Base-by-base conservation (phyloP, 164 flowering plant species). In the Chloranthus sessilifolius region DNA sequence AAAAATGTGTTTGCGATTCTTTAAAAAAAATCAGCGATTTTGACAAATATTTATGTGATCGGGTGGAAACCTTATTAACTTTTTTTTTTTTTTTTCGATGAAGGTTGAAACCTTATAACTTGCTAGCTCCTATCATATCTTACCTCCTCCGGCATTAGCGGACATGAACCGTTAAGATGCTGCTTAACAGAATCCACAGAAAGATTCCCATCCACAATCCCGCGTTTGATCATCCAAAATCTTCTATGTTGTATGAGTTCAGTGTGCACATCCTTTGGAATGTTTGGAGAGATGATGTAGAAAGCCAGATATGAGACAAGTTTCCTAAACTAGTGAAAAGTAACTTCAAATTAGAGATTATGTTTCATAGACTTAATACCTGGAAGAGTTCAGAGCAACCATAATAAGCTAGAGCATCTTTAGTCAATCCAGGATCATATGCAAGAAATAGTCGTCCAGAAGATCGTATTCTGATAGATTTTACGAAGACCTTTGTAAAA, bases 321-420 rank as follows among this genome's bases (percentile, higher is more conserved):
- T 48, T 47, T 47, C 14, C n/a, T n/a, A n/a, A n/a, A n/a, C n/a
- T n/a, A n/a, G n/a, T n/a, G n/a, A n/a, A n/a, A n/a, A n/a, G n/a
- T n/a, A n/a, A 23, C 14, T 19, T n/a, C 24, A 17, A 50, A 51
- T n/a, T 25, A 38, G 1, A 16, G 7, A 50, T 25, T 45, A 62
- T 43, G 30, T 12, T 11, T 42, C 17, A 23, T n/a, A 23, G 34
- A 19, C 15, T 37, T 2, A 17, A 9, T 71, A 88, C 98, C 96
- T 92, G 95, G 65, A 88, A 88, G 50, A 86, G 88, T 58, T 92
- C 99, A 59, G 99, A 78, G 57, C 99, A 92, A 27, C 99, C 99
- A 70, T 86, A 63, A 70, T 73, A 86, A 50, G 96, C 96, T 49
- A 92, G 70, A 49, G 89, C 78, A 36, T 92, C 99, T 77, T 90